phyloP scores from a whole-genome alignment of 2,329 filamentous ascomycete species.

The Meredithiella fracta region DNA sequence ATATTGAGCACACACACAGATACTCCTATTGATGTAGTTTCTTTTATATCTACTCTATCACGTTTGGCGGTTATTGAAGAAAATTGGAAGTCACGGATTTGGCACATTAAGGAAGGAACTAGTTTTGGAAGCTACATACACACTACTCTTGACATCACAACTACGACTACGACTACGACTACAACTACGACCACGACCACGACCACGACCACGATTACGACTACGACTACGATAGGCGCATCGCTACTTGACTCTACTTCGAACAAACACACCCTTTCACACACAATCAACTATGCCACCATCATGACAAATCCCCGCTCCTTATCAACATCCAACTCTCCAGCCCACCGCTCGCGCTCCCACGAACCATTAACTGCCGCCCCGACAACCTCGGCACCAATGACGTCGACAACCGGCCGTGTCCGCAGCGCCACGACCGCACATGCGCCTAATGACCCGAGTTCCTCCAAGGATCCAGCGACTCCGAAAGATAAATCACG shows the following conservation, averaged over 20 bases:
- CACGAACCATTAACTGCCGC: neutral
- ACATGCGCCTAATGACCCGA: neutral
- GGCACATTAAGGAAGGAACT: too few relatives aligned
- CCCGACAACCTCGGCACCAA: neutral
- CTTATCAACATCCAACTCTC: neutral
- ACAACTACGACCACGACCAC: neutral
- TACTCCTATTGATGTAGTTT: too few relatives aligned
- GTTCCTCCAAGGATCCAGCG: too few relatives aligned
- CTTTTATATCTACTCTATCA: too few relatives aligned
- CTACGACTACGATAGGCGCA: too few relatives aligned
- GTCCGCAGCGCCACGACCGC: neutral
- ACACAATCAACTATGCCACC: neutral
- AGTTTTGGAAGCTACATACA: too few relatives aligned
- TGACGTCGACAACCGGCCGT: neutral
- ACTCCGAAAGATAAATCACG: neutral
- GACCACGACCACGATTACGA: too few relatives aligned
- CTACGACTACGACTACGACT: neutral
- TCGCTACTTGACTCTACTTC: too few relatives aligned
- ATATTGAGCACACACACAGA: too few relatives aligned
- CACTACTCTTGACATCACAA: neutral
- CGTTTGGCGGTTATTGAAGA: too few relatives aligned
- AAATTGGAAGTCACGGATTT: too few relatives aligned
- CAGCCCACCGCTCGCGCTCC: constrained; percentile 1
- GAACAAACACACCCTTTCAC: neutral
- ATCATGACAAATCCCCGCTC: neutral